These are phyloP conservation scores for Astragalus glycyphyllos DNA, from an alignment of 306 rosid genomes.

Conservation along the genomic window DNA sequence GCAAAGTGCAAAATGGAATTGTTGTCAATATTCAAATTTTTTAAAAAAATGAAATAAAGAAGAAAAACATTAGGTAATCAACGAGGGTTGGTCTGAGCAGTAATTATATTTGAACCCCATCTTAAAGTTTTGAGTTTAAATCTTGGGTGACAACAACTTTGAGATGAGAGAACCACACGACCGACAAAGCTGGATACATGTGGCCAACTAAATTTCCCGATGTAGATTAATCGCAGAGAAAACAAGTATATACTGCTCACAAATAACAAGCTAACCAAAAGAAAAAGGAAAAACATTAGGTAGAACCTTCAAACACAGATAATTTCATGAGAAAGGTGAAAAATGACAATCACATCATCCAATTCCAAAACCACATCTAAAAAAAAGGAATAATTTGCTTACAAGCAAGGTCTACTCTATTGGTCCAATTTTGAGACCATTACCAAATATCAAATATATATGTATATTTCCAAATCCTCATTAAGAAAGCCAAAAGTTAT, in stretches of 20 bases:
- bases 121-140: too few relatives aligned
- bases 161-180: too few relatives aligned
- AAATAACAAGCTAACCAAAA: too few relatives aligned
- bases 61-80: not conserved
- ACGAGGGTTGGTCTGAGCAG: too few relatives aligned
- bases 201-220: too few relatives aligned
- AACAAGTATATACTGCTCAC: too few relatives aligned
- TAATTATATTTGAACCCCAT: too few relatives aligned
- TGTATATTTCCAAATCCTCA: conserved; percentile 29
- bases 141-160: too few relatives aligned
- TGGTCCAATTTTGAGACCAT: not conserved
- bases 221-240: too few relatives aligned
- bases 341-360: not conserved
- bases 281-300: not conserved
- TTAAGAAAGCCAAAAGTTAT: conserved; percentile 37
- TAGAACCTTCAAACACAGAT: not conserved
- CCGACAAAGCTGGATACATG: too few relatives aligned
- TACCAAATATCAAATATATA: conserved; percentile 8
- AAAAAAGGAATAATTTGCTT: not conserved
- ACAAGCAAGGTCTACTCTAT: conserved; percentile 5
- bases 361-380: too few relatives aligned
- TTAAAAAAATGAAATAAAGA: not conserved
- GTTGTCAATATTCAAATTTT: not conserved
- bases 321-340: not conserved
- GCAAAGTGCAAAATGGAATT: not conserved